Base-by-base conservation (phyloP, 139 green algal species). In the Coelastrella sp. region DNA sequence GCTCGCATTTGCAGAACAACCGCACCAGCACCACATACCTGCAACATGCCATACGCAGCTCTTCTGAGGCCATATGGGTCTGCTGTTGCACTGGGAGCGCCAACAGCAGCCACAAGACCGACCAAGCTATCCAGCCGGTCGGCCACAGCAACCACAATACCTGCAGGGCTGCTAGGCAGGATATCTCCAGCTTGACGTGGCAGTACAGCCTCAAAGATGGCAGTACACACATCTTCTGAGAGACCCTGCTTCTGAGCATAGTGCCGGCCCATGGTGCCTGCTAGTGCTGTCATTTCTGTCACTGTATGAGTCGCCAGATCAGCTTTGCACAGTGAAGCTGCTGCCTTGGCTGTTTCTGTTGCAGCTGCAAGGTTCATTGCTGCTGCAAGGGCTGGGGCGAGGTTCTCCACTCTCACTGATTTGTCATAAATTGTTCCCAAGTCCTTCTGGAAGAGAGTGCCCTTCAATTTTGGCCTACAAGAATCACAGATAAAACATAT, bases 241-340 rank as follows among this genome's bases (percentile, higher is more conserved):
- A 92, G 64, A 11, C 95, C 95, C 83, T 96, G 87, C 38, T 88
- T 89, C 27, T 89, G 48, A 0, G 95, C 94, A 66, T 98, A 98
- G 86, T 98, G 94, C 48, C 69, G 79, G 8, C 97, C 97, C 96
- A 99, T 99, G 34, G 90, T 92, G 63, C 98, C 98, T 27, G 97
- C 98, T 41, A 99, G 92, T 6, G 92, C 93, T 2, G 97, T 99
- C 93, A 99, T 98, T 86, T 99, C 98, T 37, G 90, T 98, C 11
- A 99, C 98, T 27, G 96, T 94, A 9, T 86, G 84, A 0, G 96
- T 98, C 0, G 95, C 96, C 35, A 99, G 93, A 88, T 99, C 98
- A 17, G 95, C 94, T 60, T 94, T 94, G 35, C 90, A 91, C n/a
- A 99, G 90, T 11, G 81, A 62, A 5, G 94, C 94, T 19, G 97